Evolutionary conservation across 1,139 yeast species (phyloP).

Genomic region (Kodamaea suecica): DNA sequence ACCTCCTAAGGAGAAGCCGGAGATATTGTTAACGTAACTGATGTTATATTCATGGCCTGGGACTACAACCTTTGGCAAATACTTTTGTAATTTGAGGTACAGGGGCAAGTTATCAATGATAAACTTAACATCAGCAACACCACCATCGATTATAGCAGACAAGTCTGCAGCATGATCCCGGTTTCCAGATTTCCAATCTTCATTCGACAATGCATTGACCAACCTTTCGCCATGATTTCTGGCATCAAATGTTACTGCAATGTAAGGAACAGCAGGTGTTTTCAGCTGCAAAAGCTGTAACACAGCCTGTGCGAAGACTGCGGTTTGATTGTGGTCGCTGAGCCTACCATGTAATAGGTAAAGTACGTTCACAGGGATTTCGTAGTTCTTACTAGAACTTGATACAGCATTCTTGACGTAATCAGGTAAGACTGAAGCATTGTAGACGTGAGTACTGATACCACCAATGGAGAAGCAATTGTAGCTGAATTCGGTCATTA

Average conservation of each 20-base stretch:
- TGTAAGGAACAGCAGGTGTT: conserved; percentile 25
- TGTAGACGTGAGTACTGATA: conserved; percentile 33
- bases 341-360: conserved; percentile 42
- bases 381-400: conserved; percentile 8
- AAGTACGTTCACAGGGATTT: conserved; percentile 35
- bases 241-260: conserved; percentile 55
- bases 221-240: conserved; percentile 60
- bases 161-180: conserved; percentile 52
- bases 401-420: conserved; percentile 21
- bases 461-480: conserved; percentile 31
- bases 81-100: conserved; percentile 35
- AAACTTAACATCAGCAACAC: conserved; percentile 46
- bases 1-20: conserved; percentile 63
- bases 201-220: conserved; percentile 34
- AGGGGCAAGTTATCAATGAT: conserved; percentile 50
- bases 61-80: conserved; percentile 20
- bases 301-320: conserved; percentile 29
- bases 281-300: conserved; percentile 27
- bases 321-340: conserved; percentile 28
- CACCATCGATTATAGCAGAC: conserved; percentile 50
- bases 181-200: conserved; percentile 48
- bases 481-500: conserved; percentile 17
- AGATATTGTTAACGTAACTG: conserved; percentile 33
- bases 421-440: conserved; percentile 24
- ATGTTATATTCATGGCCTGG: conserved; percentile 21